Conservation (phyloP, 2,329 filamentous ascomycete species). For the Aureobasidium sp. region DNA sequence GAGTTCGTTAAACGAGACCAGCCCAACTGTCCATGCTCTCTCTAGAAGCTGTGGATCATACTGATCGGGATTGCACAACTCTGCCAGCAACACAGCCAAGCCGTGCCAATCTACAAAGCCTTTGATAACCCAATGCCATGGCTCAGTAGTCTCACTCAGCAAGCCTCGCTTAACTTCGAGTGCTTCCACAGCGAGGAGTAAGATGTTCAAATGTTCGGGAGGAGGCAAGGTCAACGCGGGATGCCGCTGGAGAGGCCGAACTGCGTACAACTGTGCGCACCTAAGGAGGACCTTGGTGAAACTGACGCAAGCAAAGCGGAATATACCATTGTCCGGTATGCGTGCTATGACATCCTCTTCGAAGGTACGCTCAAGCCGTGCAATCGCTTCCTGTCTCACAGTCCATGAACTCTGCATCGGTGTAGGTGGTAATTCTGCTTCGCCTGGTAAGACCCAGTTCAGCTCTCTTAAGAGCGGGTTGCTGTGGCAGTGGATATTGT, state of each 20-base stretch:
- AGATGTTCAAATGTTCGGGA: neutral
- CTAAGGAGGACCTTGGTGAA: slow-evolving; percentile 1
- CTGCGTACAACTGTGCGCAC: neutral
- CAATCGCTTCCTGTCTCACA: neutral
- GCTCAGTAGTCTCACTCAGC: neutral
- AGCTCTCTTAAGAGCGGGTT: neutral
- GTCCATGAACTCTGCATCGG: slow-evolving; percentile 5
- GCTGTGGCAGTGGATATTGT: neutral
- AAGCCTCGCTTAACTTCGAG: slow-evolving; percentile 3
- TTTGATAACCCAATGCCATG: slow-evolving; percentile 11
- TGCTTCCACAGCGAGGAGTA: slow-evolving; percentile 2
- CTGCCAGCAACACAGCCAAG: slow-evolving; percentile 1
- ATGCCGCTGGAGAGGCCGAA: slow-evolving; percentile 8
- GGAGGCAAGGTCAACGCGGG: neutral
- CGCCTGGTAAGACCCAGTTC: slow-evolving; percentile 1
- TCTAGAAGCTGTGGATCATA: slow-evolving; percentile 1
- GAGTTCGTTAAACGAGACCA: neutral
- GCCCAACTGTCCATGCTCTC: neutral
- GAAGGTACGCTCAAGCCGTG: neutral
- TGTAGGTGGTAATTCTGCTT: neutral
- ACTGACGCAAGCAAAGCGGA: neutral
- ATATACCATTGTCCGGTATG: neutral
- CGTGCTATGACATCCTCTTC: neutral
- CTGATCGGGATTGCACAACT: slow-evolving; percentile 3
- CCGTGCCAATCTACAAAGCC: slow-evolving; percentile 8